Conservation (phyloP, 768 basidiomycete genomes). For the Trametes coccinea region DNA sequence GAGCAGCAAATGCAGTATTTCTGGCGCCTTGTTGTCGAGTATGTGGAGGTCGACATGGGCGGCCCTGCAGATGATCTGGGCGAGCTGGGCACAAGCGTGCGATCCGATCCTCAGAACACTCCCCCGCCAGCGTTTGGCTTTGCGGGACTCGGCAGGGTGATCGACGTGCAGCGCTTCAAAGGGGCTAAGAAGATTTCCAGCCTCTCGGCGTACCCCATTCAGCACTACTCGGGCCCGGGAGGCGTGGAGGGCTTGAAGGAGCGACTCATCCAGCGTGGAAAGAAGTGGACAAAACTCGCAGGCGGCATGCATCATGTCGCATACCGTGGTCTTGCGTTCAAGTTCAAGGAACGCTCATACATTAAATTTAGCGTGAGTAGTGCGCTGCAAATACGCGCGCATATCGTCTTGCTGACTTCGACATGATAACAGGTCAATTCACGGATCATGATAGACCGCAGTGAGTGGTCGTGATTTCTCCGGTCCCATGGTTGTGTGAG, state of each 20-base stretch:
- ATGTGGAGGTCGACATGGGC: slow-evolving; percentile 45
- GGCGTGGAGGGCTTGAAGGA: slow-evolving; percentile 44
- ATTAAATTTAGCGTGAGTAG: slow-evolving; percentile 49
- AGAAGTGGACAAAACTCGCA: slow-evolving; percentile 53
- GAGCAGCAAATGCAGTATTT: slow-evolving; percentile 41
- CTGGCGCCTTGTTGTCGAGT: slow-evolving; percentile 53
- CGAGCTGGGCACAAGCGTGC: not conserved
- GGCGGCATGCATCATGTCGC: slow-evolving; percentile 57
- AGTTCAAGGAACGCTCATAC: slow-evolving; percentile 33
- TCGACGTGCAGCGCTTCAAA: slow-evolving; percentile 45
- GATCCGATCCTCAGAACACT: not conserved
- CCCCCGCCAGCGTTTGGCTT: slow-evolving; percentile 24
- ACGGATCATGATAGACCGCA: slow-evolving; percentile 64
- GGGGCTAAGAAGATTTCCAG: slow-evolving; percentile 53
- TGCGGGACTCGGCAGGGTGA: slow-evolving; percentile 26
- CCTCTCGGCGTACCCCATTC: slow-evolving; percentile 54
- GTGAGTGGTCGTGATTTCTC: slow-evolving; percentile 30
- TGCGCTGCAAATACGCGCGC: not conserved
- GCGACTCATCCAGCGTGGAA: slow-evolving; percentile 47
- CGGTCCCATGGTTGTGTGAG: not conserved
- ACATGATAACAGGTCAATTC: slow-evolving; percentile 47
- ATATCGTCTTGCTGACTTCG: not conserved
- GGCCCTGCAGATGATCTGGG: slow-evolving; percentile 5
- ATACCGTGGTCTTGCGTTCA: slow-evolving; percentile 54
- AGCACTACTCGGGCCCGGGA: slow-evolving; percentile 43